phyloP scores from a whole-genome alignment of 78 protist species.

The Bigelowiella natans region DNA sequence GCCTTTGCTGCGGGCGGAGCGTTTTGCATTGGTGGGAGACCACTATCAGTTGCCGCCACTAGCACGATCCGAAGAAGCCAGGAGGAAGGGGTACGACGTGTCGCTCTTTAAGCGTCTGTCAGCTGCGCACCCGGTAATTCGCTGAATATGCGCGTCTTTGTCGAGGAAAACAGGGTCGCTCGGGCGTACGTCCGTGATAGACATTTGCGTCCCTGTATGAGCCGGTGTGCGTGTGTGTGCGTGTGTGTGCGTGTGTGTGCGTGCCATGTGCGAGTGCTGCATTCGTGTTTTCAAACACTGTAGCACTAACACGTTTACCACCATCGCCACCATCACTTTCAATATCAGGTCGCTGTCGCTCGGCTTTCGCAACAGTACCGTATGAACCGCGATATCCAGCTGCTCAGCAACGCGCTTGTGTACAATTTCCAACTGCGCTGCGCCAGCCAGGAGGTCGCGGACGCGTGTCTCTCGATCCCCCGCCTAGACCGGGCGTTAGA shows the following conservation, averaged over 20 bases:
- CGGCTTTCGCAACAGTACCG: not conserved
- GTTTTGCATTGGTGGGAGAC: slow-evolving; percentile 75
- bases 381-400: not conserved
- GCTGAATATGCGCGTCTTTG: too few relatives aligned
- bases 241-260: too few relatives aligned
- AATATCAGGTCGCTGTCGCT: not conserved
- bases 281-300: too few relatives aligned
- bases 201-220: too few relatives aligned
- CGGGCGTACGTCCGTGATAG: too few relatives aligned
- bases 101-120: not conserved
- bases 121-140: not conserved
- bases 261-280: too few relatives aligned
- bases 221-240: too few relatives aligned
- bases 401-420: not conserved
- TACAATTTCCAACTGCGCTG: not conserved
- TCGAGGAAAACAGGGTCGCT: too few relatives aligned
- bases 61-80: not conserved
- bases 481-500: too few relatives aligned
- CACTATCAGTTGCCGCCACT: slow-evolving; percentile 43
- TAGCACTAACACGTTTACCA: too few relatives aligned
- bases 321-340: too few relatives aligned
- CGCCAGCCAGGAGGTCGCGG: not conserved
- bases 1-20: slow-evolving; percentile 33
- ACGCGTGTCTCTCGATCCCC: too few relatives aligned
- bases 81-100: not conserved